phyloP scores from a whole-genome alignment of 768 basidiomycete genomes.

The Trichaptum fuscoviolaceum region DNA sequence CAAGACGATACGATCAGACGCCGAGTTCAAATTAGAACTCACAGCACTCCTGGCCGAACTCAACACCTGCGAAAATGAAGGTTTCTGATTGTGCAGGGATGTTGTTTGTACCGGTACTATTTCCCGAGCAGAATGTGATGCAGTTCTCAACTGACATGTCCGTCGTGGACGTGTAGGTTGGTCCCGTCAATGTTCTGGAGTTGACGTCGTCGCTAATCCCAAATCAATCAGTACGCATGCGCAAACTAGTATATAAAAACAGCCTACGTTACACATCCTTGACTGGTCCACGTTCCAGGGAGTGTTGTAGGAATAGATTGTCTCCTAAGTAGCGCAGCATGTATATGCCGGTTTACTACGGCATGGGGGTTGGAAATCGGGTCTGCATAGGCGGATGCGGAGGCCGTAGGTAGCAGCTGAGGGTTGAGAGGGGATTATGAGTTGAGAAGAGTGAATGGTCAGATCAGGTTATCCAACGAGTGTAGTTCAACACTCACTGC shows the following conservation, averaged over 20 bases:
- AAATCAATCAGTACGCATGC: background rate
- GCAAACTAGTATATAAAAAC: background rate
- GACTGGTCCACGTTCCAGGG: constrained; percentile 19
- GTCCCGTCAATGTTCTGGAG: constrained; percentile 52
- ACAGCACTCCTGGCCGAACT: constrained; percentile 66
- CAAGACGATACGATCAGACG: background rate
- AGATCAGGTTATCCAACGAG: background rate
- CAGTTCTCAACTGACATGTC: constrained; percentile 60
- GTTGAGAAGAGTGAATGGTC: too few species aligned
- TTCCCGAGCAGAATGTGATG: constrained; percentile 38
- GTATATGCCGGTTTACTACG: background rate
- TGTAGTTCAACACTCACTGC: background rate
- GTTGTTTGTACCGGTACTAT: constrained; percentile 4
- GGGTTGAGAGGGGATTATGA: too few species aligned
- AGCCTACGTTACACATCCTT: constrained; percentile 20
- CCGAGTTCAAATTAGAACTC: constrained; percentile 18
- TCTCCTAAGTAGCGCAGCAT: background rate
- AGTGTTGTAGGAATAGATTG: constrained; percentile 9
- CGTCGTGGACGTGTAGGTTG: constrained; percentile 37
- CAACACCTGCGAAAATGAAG: constrained; percentile 65
- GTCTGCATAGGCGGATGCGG: background rate
- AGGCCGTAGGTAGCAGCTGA: background rate
- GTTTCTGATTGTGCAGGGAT: background rate
- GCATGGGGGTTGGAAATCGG: background rate
- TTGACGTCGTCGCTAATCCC: constrained; percentile 46